A percentile compares a stretch with the other conserved stretches of the same genome.
These are phyloP conservation scores for Ciborinia camelliae DNA, from an alignment of 2,329 filamentous ascomycete genomes.

Conservation along the genomic window DNA sequence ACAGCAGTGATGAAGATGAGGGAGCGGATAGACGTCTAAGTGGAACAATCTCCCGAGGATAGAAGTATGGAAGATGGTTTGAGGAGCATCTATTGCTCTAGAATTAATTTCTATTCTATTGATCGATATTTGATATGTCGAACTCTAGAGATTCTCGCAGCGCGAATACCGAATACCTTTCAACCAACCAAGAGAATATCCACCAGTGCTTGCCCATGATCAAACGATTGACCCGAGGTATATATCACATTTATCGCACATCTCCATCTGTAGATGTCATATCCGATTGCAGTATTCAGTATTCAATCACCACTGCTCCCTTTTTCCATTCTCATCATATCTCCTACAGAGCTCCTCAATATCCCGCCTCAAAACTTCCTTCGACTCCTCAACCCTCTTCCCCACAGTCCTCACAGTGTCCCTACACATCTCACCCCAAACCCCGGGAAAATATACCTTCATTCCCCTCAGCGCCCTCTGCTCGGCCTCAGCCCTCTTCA, in stretches of 20 bases:
- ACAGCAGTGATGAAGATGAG: conserved; percentile 59
- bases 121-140: not conserved
- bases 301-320: conserved; percentile 29
- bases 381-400: conserved; percentile 24
- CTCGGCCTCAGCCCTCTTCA: conserved; percentile 18
- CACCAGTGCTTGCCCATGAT: not conserved
- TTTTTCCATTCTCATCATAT: conserved; percentile 32
- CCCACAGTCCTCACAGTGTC: conserved; percentile 21
- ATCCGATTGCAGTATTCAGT: not conserved
- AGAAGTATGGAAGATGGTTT: not conserved
- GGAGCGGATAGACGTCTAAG: conserved; percentile 16
- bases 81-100: conserved; percentile 5
- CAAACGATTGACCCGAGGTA: not conserved
- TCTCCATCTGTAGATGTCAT: not conserved
- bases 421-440: conserved; percentile 25
- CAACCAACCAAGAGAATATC: not conserved
- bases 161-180: not conserved
- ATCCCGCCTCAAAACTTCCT: conserved; percentile 25
- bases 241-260: not conserved
- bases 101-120: conserved; percentile 12
- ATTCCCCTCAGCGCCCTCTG: conserved; percentile 23
- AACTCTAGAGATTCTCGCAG: not conserved
- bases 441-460: conserved; percentile 21
- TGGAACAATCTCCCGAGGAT: conserved; percentile 20
- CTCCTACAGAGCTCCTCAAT: conserved; percentile 25